Base-by-base conservation (phyloP, 805 yeast species). In the Cyberlindnera lachancei region DNA sequence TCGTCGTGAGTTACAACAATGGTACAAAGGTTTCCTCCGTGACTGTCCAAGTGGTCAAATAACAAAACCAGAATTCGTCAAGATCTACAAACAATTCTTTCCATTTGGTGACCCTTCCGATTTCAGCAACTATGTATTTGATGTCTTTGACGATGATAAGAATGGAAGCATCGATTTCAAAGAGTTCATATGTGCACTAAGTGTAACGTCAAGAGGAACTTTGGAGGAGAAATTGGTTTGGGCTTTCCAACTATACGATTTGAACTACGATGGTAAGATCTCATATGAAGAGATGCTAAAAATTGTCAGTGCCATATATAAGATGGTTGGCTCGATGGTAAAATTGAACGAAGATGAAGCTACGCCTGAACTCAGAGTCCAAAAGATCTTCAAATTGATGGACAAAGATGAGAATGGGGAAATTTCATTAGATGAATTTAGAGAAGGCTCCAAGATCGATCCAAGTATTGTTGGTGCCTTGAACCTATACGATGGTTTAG, bases 71-170 rank as follows among this genome's bases (percentile, higher is more conserved):
- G 97, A 92, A 52, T 86, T 92, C 56, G 76, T 81, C 44, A 85
- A 84, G 56, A 88, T 92, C 14, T 94, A 88, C 63, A 85, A 85
- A 55, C 97, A 92, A 52, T 92, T 90, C 57, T 92, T 92, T 66
- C 99, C 99, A 14, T 92, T 92, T 64, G 99, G 99, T 0, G 95
- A 90, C 50, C 96, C 98, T 1, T 73, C 82, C 4, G 90, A 86
- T 37, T 92, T 86, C 60, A 85, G 96, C 35, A 83, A 76, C 36
- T 82, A 79, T 46, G 79, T 94, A 12, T 92, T 92, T 60, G 75
- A 79, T 33, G 94, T 86, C 4, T 88, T 92, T 57, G 97, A 92
- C 55, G 70, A 73, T 25, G 92, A 86, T 52, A 67, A 73, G 47
- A 72, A 74, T 37, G 95, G 94, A 15, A 70, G 74, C 26, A 82